These are phyloP conservation scores for Penicillium sclerotigenum DNA, from an alignment of 2,329 filamentous ascomycete species.

Conservation along the genomic window DNA sequence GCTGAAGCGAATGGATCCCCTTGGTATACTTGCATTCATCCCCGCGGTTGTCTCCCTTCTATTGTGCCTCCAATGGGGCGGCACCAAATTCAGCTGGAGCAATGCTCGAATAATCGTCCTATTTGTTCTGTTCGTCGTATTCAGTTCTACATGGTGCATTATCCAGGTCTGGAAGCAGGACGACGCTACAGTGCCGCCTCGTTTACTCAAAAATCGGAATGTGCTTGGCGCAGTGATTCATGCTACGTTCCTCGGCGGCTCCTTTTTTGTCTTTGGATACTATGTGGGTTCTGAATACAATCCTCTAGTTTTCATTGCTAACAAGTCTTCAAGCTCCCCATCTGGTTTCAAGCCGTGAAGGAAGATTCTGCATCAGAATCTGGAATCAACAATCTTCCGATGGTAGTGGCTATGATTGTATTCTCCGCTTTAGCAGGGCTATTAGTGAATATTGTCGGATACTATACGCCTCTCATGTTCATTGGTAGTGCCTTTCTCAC, in stretches of 20 bases:
- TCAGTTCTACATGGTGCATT: slow-evolving; percentile 42
- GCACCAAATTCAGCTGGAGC: slow-evolving; percentile 46
- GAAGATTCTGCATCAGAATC: slow-evolving; percentile 33
- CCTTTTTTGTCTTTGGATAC: slow-evolving; percentile 46
- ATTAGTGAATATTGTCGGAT: slow-evolving; percentile 34
- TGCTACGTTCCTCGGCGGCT: slow-evolving; percentile 44
- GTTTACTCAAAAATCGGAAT: slow-evolving; percentile 44
- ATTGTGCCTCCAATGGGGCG: slow-evolving; percentile 49
- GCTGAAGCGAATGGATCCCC: slow-evolving; percentile 37
- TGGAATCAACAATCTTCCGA: slow-evolving; percentile 39
- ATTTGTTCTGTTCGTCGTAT: slow-evolving; percentile 50
- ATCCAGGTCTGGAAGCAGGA: slow-evolving; percentile 43
- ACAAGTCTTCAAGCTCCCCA: slow-evolving; percentile 36
- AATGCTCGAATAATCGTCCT: slow-evolving; percentile 47
- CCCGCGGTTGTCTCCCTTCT: slow-evolving; percentile 47
- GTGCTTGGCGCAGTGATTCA: slow-evolving; percentile 43
- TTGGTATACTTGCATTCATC: slow-evolving; percentile 47
- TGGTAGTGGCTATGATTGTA: slow-evolving; percentile 34
- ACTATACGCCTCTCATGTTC: slow-evolving; percentile 42
- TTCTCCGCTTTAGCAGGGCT: slow-evolving; percentile 32
- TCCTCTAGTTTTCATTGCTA: background rate
- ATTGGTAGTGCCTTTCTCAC: slow-evolving; percentile 29
- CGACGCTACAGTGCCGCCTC: slow-evolving; percentile 46
- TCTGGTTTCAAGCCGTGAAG: slow-evolving; percentile 44
- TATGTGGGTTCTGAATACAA: slow-evolving; percentile 31